Evolutionary conservation across 2,329 filamentous ascomycete genomes (phyloP).

Genomic region (Rutstroemia sp.): DNA sequence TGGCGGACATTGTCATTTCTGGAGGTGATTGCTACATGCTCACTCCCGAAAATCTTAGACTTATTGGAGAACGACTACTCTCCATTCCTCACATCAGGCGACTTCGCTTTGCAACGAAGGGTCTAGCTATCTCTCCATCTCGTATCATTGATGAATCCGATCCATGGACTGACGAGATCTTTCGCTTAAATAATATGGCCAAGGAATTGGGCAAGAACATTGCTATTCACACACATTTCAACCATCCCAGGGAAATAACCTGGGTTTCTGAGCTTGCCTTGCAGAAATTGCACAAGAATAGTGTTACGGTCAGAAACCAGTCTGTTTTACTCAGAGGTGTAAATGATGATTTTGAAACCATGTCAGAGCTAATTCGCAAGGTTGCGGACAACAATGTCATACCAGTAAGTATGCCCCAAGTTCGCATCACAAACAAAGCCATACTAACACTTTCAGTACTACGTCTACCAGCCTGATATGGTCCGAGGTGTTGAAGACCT

Average conservation of each 20-base stretch:
- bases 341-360: slow-evolving; percentile 47
- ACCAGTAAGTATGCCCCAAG: slow-evolving; percentile 38
- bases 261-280: slow-evolving; percentile 50
- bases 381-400: slow-evolving; percentile 50
- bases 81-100: slow-evolving; percentile 50
- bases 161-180: slow-evolving; percentile 45
- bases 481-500: slow-evolving; percentile 53
- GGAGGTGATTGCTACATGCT: slow-evolving; percentile 57
- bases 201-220: slow-evolving; percentile 49
- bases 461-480: slow-evolving; percentile 60
- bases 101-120: slow-evolving; percentile 56
- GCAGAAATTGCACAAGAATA: slow-evolving; percentile 41
- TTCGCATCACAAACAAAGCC: background rate
- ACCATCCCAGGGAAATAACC: slow-evolving; percentile 54
- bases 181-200: slow-evolving; percentile 43
- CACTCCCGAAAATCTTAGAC: slow-evolving; percentile 41
- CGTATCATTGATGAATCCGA: slow-evolving; percentile 47
- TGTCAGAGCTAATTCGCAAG: slow-evolving; percentile 44
- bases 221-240: slow-evolving; percentile 59
- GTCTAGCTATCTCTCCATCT: slow-evolving; percentile 50
- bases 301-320: slow-evolving; percentile 53
- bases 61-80: slow-evolving; percentile 49
- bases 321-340: slow-evolving; percentile 50
- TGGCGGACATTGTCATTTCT: slow-evolving; percentile 55
- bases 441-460: slow-evolving; percentile 40